Base-by-base conservation (phyloP, 768 basidiomycete genomes). In the Pleurotus citrinopileatus region DNA sequence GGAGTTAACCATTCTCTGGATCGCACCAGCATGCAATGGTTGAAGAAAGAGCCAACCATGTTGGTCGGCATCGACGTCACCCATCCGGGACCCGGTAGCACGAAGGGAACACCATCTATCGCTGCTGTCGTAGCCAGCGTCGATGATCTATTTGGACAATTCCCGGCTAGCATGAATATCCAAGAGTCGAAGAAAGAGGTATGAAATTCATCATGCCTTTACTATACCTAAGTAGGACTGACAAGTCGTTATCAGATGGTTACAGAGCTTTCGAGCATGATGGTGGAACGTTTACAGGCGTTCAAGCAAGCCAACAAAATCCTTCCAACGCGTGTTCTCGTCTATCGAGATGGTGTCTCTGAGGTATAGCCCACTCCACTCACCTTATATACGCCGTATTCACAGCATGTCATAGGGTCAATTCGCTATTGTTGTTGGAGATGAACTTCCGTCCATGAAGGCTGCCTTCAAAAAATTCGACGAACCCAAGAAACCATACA, bases 341-440 rank as follows among this genome's bases (percentile, higher is more conserved):
- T 94, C 0, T 94, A 86, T 61, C 82, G 91, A 17, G 91, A 92
- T 63, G 91, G 91, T 45, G 89, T 92, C 25, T 90, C 89, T 2
- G 89, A 91, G 70, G 89, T 86, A 47, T 32, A 15, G 15, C 44
- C 29, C 7, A 17, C 42, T 12, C 25, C 4, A 23, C 42, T 29
- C 22, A 27, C 53, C 9, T 27, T 28, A n/a, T 12, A 50, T 3
- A 37, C 4, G 22, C 8, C 27, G 12, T 32, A 36, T 23, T 28
- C 34, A 37, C n/a, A 20, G 15, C 22, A 69, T 73, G 7, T 74
- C 71, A 13, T 72, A 91, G 81, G 89, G 89, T 0, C 89, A 92
- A 69, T 91, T 87, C 60, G 61, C 73, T 37, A 79, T 71, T 23
- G 87, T 92, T 5, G 67, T 89, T 15, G 62, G 66, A 0, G 69